Base-by-base conservation (phyloP, 257 asterid genomes). In the Solanum dulcamara region DNA sequence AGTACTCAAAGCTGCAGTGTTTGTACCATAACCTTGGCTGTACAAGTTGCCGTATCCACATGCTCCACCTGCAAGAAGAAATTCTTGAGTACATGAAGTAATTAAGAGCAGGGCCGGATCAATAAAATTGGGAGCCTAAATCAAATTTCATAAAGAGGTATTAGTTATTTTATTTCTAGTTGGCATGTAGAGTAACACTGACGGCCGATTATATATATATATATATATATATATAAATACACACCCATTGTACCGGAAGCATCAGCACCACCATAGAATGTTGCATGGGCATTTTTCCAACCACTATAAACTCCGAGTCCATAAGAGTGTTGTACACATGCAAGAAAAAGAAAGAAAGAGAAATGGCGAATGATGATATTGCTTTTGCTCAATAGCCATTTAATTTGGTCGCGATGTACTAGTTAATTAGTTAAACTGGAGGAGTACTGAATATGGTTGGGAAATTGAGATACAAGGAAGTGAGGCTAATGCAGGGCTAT, bases 181-280 rank as follows among this genome's bases (percentile, higher is more conserved):
- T 50, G 55, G 15, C 55, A 50, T 50, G 22, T 50, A 50, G 70
- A 5, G 17, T 84, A 42, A 14, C 11, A 14, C 24, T 67, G 18
- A 37, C 59, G 11, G 14, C 30, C 2, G 59, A 28, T 59, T 10
- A 15, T 55, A 55, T 24, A 17, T 4, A 44, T 14, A 57, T 2
- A 24, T 6, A 85, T 50, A 50, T 10, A 15, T 55, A 55, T 24
- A 17, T 4, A 44, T 14, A 57, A 3, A 24, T 6, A 85, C 84
- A 7, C 40, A 93, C 96, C 96, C 94, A 93, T 91, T 11, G 96
- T 92, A 71, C 96, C 94, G 5, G 94, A 42, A 70, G 96, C 96
- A 50, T 92, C 94, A 24, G 90, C 84, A 64, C 96, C 96, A 1
- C 96, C 96, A 55, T 90, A 93, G 80, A 93, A 93, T n/a, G 94